Conservation (phyloP, 2,329 filamentous ascomycete species). For the Epicoccum nigrum region DNA sequence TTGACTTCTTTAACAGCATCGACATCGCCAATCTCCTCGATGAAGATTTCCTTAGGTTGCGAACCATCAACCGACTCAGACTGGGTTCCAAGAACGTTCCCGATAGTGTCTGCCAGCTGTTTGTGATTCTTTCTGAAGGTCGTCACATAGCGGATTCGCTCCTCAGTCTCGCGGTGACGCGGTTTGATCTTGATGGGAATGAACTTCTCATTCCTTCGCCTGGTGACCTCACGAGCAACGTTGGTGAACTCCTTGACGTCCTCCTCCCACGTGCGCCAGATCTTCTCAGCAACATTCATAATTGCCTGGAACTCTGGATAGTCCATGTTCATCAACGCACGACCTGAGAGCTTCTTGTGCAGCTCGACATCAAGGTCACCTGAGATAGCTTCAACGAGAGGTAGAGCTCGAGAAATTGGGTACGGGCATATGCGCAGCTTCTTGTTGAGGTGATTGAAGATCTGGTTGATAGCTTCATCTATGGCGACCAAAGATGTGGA, state of each 20-base stretch:
- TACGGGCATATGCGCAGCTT: constrained; percentile 97
- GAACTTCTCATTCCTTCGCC: constrained; percentile 94
- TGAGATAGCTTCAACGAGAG: constrained; percentile 96
- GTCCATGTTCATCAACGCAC: constrained; percentile 87
- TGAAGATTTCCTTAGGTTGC: constrained; percentile 59
- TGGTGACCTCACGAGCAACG: constrained; percentile 91
- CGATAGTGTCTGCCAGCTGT: constrained; percentile 93
- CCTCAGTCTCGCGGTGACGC: constrained; percentile 85
- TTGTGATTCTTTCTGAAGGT: constrained; percentile 98
- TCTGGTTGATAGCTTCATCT: constrained; percentile 84
- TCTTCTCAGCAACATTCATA: constrained; percentile 81
- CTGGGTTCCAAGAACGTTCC: constrained; percentile 86
- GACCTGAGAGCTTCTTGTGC: constrained; percentile 83
- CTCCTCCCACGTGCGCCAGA: constrained; percentile 94
- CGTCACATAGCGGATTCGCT: constrained; percentile 88
- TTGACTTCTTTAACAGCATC: constrained; percentile 96
- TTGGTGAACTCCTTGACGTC: constrained; percentile 98
- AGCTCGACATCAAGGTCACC: constrained; percentile 87
- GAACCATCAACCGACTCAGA: constrained; percentile 50
- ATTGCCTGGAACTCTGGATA: constrained; percentile 87
- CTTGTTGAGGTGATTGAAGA: constrained; percentile 96
- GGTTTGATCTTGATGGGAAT: constrained; percentile 96
- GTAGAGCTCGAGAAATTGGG: constrained; percentile 86
- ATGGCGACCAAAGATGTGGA: constrained; percentile 88
- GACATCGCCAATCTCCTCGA: constrained; percentile 95